These are phyloP conservation scores for Zygnema circumcarinatum DNA, from an alignment of 139 green algal species.

Conservation along the genomic window DNA sequence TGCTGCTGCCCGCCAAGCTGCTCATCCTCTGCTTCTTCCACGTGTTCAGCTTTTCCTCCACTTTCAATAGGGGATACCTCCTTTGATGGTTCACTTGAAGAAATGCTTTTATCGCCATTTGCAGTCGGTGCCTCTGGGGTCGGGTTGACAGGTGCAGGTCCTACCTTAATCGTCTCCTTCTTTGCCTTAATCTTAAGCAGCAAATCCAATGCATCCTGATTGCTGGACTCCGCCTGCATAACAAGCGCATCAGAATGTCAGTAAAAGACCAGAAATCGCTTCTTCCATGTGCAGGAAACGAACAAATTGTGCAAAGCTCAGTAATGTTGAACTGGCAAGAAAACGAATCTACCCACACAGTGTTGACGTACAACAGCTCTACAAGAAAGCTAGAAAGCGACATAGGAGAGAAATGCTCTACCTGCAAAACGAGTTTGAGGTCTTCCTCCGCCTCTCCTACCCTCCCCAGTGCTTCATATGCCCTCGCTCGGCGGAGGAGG, in stretches of 20 bases:
- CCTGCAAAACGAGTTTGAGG: conserved; percentile 28
- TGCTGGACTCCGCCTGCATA: conserved; percentile 17
- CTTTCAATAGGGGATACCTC: background rate
- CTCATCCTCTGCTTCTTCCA: background rate
- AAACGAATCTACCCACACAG: no score
- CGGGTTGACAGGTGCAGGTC: background rate
- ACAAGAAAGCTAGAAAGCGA: no score
- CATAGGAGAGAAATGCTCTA: no score
- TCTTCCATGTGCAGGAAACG: no score
- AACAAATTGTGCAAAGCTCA: no score
- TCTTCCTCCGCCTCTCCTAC: conserved; percentile 17
- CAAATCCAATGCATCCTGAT: conserved; percentile 32
- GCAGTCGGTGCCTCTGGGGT: background rate
- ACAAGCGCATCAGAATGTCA: background rate
- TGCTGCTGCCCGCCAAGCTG: background rate
- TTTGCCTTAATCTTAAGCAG: background rate
- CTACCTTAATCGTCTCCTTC: background rate
- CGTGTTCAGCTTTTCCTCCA: background rate
- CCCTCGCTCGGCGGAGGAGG: conserved; percentile 41
- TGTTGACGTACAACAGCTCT: no score
- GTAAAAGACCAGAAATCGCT: no score
- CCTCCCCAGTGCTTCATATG: conserved; percentile 24
- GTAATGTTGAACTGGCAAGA: no score
- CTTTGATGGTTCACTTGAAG: background rate
- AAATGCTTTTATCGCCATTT: background rate